Evolutionary conservation across 2,329 filamentous ascomycete genomes (phyloP), one percentile per base, ranked within the genome.

Genomic region (Leptodontidium sp.): DNA sequence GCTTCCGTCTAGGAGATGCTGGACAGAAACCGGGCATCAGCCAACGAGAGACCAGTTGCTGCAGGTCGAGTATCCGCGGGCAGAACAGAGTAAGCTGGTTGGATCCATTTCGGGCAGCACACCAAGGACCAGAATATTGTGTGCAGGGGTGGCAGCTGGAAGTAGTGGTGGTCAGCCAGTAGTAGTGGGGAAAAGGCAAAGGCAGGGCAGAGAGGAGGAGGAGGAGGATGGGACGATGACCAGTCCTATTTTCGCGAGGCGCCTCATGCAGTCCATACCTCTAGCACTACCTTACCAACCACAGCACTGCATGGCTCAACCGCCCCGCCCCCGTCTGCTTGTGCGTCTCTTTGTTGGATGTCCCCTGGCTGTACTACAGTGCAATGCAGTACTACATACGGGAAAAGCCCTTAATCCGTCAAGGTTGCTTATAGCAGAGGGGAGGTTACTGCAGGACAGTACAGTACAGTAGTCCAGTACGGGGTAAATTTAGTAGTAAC

Each of bases 221-320:
- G 66, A 67, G 63, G 53, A 45, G 72, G 65, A 68, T 62, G 45
- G 35, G 59, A 47, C 71, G 66, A 67, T 61, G 53, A 53, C 55
- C 38, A 21, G 53, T 35, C 55, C 76, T 78, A 77, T 78, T 78
- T 77, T 77, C 71, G 72, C 73, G 72, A 77, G 75, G 76, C 76
- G 76, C 76, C 72, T 75, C 68, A 77, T 77, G 74, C 74, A 77
- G 55, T 76, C 73, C 50, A 17, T 47, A 21, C 15, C 29, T 32
- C 29, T 21, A 21, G 21, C 29, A 32, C 29, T 32, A 32, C 29
- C 29, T 32, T 32, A 32, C 29, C 45, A 6, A 6, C 45, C 15
- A 47, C 45, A 17, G 45, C 45, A 17, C 45, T 47, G 45, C 45
- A 73, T 74, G 69, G 53, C 61, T 70, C 73, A 77, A 73, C 75